A percentile compares a stretch with the other conserved stretches of the same genome.
These are phyloP conservation scores for Exutisphaerella laricina DNA, from an alignment of 2,329 filamentous ascomycete genomes.

Conservation along the genomic window DNA sequence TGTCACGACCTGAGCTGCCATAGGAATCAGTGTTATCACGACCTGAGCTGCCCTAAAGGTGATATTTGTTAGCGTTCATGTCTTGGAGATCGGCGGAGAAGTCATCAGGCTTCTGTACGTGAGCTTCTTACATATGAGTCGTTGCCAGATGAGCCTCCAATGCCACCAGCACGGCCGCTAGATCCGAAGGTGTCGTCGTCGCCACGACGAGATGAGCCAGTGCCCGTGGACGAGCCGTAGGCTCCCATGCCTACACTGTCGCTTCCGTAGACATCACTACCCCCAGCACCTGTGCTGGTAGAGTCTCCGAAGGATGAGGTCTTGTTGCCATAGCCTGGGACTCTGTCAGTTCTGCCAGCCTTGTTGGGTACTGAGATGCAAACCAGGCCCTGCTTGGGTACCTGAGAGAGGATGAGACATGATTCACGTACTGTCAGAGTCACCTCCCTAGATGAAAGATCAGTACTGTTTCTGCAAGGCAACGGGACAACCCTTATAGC, in stretches of 20 bases:
- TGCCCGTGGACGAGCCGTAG: conserved; percentile 1
- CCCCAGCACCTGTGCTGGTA: conserved; percentile 2
- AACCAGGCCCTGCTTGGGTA: conserved; percentile 9
- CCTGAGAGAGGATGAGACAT: conserved; percentile 11
- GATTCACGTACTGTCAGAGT: conserved; percentile 11
- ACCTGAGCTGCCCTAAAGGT: background rate
- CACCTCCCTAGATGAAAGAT: conserved; percentile 6
- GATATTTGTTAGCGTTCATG: background rate
- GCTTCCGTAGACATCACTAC: background rate
- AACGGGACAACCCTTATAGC: conserved; percentile 1
- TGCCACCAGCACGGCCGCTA: conserved; percentile 2
- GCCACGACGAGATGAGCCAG: conserved; percentile 4
- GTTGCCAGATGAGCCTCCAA: conserved; percentile 8
- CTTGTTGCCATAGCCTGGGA: conserved; percentile 7
- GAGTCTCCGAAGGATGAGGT: conserved; percentile 3
- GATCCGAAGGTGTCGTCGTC: conserved; percentile 8
- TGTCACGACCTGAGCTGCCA: conserved; percentile 8
- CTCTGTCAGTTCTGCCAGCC: background rate
- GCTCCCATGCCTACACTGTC: background rate
- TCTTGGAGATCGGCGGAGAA: too few species aligned
- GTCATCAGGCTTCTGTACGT: background rate
- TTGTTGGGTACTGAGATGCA: background rate
- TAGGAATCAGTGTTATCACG: conserved; percentile 1
- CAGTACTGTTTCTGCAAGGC: too few species aligned
- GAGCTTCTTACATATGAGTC: conserved; percentile 4